These are phyloP conservation scores for Arthonia radiata DNA, from an alignment of 495 filamentous ascomycete genomes.

Conservation along the genomic window DNA sequence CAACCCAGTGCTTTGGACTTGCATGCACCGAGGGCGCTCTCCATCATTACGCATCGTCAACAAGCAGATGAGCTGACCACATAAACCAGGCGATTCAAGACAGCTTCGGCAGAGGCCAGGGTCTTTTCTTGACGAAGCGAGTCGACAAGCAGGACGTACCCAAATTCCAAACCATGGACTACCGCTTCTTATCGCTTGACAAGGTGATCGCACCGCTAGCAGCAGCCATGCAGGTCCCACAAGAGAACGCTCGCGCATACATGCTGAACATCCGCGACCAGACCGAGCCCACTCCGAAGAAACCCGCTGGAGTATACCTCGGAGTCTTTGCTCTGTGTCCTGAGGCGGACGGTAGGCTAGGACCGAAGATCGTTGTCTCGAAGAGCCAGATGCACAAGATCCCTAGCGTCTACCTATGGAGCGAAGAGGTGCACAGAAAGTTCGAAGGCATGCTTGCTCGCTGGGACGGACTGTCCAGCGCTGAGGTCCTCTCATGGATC, in stretches of 20 bases:
- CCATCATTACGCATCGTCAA: constrained; percentile 5
- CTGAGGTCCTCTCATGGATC: constrained; percentile 23
- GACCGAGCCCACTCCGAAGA: constrained; percentile 20
- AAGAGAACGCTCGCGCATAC: constrained; percentile 23
- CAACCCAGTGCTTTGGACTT: constrained; percentile 1
- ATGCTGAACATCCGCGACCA: constrained; percentile 37
- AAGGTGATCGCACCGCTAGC: constrained; percentile 45
- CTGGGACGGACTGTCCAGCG: constrained; percentile 33
- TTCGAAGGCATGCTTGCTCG: constrained; percentile 21
- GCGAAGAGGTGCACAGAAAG: constrained; percentile 28
- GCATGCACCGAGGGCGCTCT: constrained; percentile 2
- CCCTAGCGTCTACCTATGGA: constrained; percentile 34
- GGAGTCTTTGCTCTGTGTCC: constrained; percentile 52
- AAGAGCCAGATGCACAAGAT: constrained; percentile 37
- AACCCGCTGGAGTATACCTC: constrained; percentile 45
- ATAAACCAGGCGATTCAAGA: constrained; percentile 7
- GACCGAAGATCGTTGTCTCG: constrained; percentile 44
- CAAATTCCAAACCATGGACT: constrained; percentile 45
- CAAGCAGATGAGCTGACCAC: constrained; percentile 1
- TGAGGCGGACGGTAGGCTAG: constrained; percentile 24
- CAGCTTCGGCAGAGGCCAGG: constrained; percentile 36
- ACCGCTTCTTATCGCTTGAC: constrained; percentile 42
- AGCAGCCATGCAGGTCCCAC: constrained; percentile 43
- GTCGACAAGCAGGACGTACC: constrained; percentile 30
- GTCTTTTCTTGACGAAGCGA: constrained; percentile 58